These are phyloP conservation scores for Phaeosphaeria sp. DNA, from an alignment of 2,329 filamentous ascomycete species.

Conservation along the genomic window DNA sequence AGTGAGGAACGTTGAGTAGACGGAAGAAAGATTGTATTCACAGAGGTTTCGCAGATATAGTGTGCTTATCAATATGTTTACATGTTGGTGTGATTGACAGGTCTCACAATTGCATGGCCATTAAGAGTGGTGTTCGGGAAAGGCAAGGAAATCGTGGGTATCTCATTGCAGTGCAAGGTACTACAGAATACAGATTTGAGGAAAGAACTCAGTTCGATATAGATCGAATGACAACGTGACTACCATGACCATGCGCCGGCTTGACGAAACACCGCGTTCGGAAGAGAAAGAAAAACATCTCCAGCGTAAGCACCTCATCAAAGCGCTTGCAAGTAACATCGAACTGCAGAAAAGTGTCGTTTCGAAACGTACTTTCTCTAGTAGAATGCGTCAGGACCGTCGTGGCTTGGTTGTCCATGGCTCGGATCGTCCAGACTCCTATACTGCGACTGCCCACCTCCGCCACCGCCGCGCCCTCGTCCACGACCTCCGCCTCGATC, in stretches of 20 bases:
- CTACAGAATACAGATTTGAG: background rate
- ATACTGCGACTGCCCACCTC: slow-evolving; percentile 47
- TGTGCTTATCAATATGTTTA: too few relatives aligned
- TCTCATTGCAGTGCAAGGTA: slow-evolving; percentile 5
- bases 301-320: background rate
- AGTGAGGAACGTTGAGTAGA: too few relatives aligned
- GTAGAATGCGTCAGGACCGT: slow-evolving; percentile 44
- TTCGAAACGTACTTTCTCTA: slow-evolving; percentile 6
- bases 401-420: slow-evolving; percentile 35
- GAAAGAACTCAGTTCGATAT: background rate
- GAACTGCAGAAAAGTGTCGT: background rate
- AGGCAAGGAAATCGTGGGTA: slow-evolving; percentile 6
- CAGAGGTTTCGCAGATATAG: too few relatives aligned
- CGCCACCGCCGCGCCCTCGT: slow-evolving; percentile 39
- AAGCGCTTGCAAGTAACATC: background rate
- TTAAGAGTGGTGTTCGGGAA: too few relatives aligned
- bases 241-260: too few relatives aligned
- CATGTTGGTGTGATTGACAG: too few relatives aligned
- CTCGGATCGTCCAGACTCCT: slow-evolving; percentile 54
- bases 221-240: background rate
- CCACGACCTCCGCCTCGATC: slow-evolving; percentile 47
- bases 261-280: too few relatives aligned
- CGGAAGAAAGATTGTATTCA: too few relatives aligned
- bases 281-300: too few relatives aligned
- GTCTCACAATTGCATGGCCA: too few relatives aligned